These are phyloP conservation scores for Ceriops tagal DNA, from an alignment of 345 rosid genomes.

Conservation along the genomic window DNA sequence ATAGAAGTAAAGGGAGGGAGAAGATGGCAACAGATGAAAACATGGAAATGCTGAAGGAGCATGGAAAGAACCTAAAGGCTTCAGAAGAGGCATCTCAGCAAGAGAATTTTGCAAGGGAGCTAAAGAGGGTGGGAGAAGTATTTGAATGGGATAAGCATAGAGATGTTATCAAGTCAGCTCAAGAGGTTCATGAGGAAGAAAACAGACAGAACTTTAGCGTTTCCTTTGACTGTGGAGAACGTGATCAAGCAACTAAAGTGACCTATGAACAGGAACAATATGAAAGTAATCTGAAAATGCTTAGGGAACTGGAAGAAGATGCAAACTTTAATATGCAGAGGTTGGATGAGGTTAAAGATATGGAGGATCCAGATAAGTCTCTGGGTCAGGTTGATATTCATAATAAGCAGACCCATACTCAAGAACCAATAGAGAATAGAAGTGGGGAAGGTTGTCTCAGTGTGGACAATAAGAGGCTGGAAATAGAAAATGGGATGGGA, in stretches of 20 bases:
- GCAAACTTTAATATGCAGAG: slow-evolving; percentile 24
- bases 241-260: slow-evolving; percentile 9
- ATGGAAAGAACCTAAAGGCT: slow-evolving; percentile 26
- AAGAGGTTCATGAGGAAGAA: slow-evolving; percentile 33
- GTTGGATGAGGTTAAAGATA: slow-evolving; percentile 14
- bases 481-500: slow-evolving; percentile 21
- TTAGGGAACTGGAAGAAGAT: slow-evolving; percentile 31
- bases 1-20: slow-evolving; percentile 30
- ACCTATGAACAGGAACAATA: slow-evolving; percentile 21
- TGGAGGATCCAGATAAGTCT: slow-evolving; percentile 16
- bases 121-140: slow-evolving; percentile 32
- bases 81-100: slow-evolving; percentile 30
- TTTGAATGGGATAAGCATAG: slow-evolving; percentile 21
- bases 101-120: slow-evolving; percentile 31
- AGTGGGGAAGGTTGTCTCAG: slow-evolving; percentile 19
- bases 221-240: slow-evolving; percentile 24
- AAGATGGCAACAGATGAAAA: slow-evolving; percentile 16
- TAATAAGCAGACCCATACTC: slow-evolving; percentile 16
- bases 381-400: slow-evolving; percentile 11
- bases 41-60: slow-evolving; percentile 32
- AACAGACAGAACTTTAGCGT: slow-evolving; percentile 25
- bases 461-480: slow-evolving; percentile 20
- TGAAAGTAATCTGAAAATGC: slow-evolving; percentile 34
- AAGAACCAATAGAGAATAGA: slow-evolving; percentile 22
- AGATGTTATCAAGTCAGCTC: slow-evolving; percentile 21